phyloP scores from a whole-genome alignment of 2,329 filamentous ascomycete species.

The Rosellinia necatrix region DNA sequence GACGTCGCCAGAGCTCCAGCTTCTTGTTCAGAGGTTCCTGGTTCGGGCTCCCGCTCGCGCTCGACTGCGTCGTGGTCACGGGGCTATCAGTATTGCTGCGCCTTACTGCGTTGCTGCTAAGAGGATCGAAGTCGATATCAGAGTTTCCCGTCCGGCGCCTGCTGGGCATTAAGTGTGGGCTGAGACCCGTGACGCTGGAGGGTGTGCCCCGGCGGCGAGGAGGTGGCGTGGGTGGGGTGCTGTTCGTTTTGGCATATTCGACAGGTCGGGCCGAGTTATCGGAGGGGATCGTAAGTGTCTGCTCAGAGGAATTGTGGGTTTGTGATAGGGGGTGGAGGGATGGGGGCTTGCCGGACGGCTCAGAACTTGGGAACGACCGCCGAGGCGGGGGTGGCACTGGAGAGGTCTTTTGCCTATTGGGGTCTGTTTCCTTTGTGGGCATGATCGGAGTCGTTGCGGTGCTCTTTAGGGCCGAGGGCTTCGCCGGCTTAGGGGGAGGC shows the following conservation, averaged over 20 bases:
- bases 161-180: constrained; percentile 13
- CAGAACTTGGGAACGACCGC: constrained; percentile 37
- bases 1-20: constrained; percentile 71
- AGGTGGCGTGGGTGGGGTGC: constrained; percentile 50
- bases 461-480: constrained; percentile 60
- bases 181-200: constrained; percentile 38
- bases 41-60: constrained; percentile 28
- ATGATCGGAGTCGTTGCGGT: constrained; percentile 33
- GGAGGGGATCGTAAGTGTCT: constrained; percentile 21
- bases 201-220: constrained; percentile 52
- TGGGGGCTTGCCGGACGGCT: constrained; percentile 28
- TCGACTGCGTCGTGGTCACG: constrained; percentile 19
- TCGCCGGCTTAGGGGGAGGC: constrained; percentile 57
- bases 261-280: not conserved
- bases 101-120: constrained; percentile 34
- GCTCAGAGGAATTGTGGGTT: constrained; percentile 47
- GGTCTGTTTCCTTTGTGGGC: constrained; percentile 18
- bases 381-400: constrained; percentile 45
- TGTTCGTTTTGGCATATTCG: constrained; percentile 18
- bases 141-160: constrained; percentile 45
- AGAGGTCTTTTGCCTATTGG: constrained; percentile 21
- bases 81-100: constrained; percentile 32
- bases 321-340: constrained; percentile 45
- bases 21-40: constrained; percentile 62
- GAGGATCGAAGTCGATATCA: constrained; percentile 47